phyloP scores from a whole-genome alignment of 306 rosid species.

The Carpinus fangiana region DNA sequence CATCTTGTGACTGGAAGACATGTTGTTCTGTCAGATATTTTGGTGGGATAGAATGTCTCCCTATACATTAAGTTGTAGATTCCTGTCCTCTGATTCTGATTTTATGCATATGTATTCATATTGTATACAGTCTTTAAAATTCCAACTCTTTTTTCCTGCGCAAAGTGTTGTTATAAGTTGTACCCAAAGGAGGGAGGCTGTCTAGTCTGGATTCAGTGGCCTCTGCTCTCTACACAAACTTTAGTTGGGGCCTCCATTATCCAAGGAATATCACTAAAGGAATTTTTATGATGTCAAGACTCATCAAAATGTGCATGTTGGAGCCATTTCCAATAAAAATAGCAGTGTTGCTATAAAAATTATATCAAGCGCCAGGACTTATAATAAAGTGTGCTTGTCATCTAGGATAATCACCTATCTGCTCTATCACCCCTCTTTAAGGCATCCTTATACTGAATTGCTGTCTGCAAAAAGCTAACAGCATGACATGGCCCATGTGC shows the following conservation, averaged over 20 bases:
- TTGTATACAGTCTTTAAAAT: not conserved
- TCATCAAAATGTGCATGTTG: not conserved
- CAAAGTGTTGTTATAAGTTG: not conserved
- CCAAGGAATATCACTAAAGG: not conserved
- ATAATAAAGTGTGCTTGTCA: not conserved
- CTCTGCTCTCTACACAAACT: not conserved
- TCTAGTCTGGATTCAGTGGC: not conserved
- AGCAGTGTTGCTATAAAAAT: not conserved
- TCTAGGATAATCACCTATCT: not conserved
- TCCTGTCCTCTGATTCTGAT: not conserved
- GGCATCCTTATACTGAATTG: not conserved
- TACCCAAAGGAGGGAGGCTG: not conserved
- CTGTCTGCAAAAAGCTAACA: slow-evolving; percentile 4
- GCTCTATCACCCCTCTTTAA: not conserved
- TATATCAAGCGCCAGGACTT: not conserved
- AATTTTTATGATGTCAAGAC: not conserved
- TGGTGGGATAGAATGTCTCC: not conserved
- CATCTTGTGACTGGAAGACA: not conserved
- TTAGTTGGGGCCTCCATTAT: not conserved
- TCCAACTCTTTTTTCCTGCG: too few relatives aligned
- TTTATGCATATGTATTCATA: too few relatives aligned
- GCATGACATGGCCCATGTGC: not conserved
- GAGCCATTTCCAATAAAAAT: not conserved
- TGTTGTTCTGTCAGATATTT: not conserved
- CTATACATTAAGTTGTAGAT: not conserved